Evolutionary conservation across 495 filamentous ascomycete genomes (phyloP).

Genomic region (Aspergillus bridgeri): DNA sequence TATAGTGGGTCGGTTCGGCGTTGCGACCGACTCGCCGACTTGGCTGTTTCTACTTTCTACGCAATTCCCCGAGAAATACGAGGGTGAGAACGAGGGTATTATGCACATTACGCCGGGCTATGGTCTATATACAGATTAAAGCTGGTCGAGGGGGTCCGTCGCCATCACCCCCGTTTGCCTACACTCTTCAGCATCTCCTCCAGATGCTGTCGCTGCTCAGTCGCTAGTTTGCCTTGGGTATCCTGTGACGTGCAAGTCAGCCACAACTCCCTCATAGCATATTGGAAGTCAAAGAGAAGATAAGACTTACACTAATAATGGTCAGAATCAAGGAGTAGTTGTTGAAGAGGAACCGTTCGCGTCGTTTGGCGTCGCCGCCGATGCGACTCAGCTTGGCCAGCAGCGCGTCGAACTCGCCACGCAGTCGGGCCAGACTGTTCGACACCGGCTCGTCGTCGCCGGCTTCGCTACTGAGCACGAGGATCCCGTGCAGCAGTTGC

Average conservation of each 20-base stretch:
- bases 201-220: conserved; percentile 62
- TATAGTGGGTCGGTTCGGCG: conserved; percentile 4
- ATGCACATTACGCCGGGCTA: background rate
- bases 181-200: conserved; percentile 45
- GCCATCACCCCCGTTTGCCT: conserved; percentile 27
- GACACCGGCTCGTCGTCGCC: conserved; percentile 91
- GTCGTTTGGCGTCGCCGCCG: conserved; percentile 71
- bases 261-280: too few relatives aligned
- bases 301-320: conserved; percentile 65
- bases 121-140: background rate
- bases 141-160: too few relatives aligned
- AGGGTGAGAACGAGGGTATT: background rate
- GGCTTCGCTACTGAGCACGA: conserved; percentile 76
- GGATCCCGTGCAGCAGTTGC: conserved; percentile 79
- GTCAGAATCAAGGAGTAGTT: conserved; percentile 91
- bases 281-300: background rate
- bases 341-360: conserved; percentile 86
- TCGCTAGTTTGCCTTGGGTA: conserved; percentile 72
- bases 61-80: background rate
- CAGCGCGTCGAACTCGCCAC: conserved; percentile 75
- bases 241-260: conserved; percentile 46
- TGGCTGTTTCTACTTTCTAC: background rate
- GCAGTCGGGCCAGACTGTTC: conserved; percentile 69
- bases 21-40: background rate
- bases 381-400: conserved; percentile 63